Evolutionary conservation across 495 filamentous ascomycete genomes (phyloP), one percentile per base, ranked within the genome.

Genomic region (Tetracladium setigerum): DNA sequence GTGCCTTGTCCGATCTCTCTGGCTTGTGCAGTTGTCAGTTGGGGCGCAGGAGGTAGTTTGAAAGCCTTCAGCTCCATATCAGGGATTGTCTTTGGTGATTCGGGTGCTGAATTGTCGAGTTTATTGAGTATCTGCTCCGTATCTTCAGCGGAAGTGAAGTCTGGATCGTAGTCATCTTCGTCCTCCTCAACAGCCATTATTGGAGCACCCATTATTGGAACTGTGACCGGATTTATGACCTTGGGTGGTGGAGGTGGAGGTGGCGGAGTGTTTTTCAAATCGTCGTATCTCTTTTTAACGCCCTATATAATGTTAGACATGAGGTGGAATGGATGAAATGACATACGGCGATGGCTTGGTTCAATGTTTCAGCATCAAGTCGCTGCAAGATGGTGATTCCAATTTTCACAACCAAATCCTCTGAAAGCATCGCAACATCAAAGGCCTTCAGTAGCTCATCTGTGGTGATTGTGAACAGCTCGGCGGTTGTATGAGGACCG

Each of bases 131-230:
- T 78, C 55, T 87, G 82, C 38, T 87, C 86, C 3, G 78, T 72
- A 52, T 85, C 79, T 58, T 89, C 86, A 39, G 70, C 74, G 0
- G 77, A 77, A 45, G 83, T 75, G 55, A 85, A 90, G 64, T 92
- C 83, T 0, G 88, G 88, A 51, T 94, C 88, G 56, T 95, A 94
- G 47, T 89, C 83, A 42, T 90, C 89, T 12, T 95, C 89, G 14
- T 95, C 89, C 6, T 91, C 86, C n/a, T 81, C 82, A 0, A 77
- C 68, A 16, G 67, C 74, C 8, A 74, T 58, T 27, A 27, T 27
- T 1, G 71, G 70, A 8, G 68, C 62, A n/a, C n/a, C 74, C 8
- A 74, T 58, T 27, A 27, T 27, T 1, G 71, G 70, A 8, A 68
- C 62, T 1, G 67, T 72, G 12, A 72, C 68, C 2, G 73, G 60